Base-by-base conservation (phyloP, 345 rosid genomes). In the Linum usitatissimum region DNA sequence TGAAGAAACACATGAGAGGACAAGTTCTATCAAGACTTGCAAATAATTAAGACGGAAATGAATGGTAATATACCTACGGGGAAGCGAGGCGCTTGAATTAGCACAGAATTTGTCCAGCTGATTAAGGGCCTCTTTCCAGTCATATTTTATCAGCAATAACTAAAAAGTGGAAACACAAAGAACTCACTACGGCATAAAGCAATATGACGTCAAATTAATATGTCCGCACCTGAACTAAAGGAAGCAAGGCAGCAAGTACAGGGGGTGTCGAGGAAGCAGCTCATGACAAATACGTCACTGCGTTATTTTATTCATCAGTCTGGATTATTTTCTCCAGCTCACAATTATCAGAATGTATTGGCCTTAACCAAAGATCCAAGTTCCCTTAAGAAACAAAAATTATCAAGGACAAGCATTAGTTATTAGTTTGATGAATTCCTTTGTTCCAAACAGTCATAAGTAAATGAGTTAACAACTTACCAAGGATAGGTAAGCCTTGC, bases 111-210 rank as follows among this genome's bases (percentile, higher is more conserved):
- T 77, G 53, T 87, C 82, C 4, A 89, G 78, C 68, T 76, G 81
- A 31, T 69, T 65, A 70, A 87, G 65, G 0, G 94, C 93, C 76
- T 79, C 88, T 39, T 76, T 77, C 53, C 79, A 76, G 68, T 77
- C 76, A 61, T 91, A 83, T 60, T 91, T 90, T 66, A 84, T 68
- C 71, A 89, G 77, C 72, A 92, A 70, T 71, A 89, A 77, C 98
- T 92, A 77, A 54, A 49, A 73, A 5, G 68, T 4, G 39, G 19
- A 57, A 38, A 28, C 18, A 61, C 17, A 21, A n/a, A 34, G 14
- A 51, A 45, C 1, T 34, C 6, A 34, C 38, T 34, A 3, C 5
- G 38, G 38, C 28, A 23, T 23, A 2, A 45, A 45, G 51, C 17
- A 45, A 45, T 45, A 45, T 45, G 51, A 9, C 15, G 9, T 45